Base-by-base conservation (phyloP, 495 filamentous ascomycete species). In the Bacidia gigantensis region DNA sequence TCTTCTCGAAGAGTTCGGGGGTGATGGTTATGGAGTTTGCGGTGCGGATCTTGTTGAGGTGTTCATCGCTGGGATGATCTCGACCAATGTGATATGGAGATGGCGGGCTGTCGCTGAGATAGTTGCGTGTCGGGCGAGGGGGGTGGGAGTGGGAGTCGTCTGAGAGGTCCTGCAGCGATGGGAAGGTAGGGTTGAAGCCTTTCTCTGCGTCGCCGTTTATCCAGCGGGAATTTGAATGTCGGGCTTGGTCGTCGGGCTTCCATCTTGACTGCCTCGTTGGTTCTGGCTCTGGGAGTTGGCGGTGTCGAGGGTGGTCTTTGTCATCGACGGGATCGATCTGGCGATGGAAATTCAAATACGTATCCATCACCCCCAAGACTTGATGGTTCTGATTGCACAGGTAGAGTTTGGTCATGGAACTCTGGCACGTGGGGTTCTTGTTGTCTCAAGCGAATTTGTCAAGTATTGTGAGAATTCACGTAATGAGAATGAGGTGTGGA, bases 1-100 rank as follows among this genome's bases (percentile, higher is more conserved):
- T 69, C 68, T 85, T 86, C 67, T 86, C 83, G 59, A 87, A 87
- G 0, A 80, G 69, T 58, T 84, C 83, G 3, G 77, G 73, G 12
- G 73, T 77, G 62, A 81, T 79, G 29, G 68, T 70, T 48, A 79
- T 64, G 53, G 71, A 75, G 52, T 71, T 70, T 12, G 73, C 71
- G 18, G 69, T 74, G 18, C 63, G 63, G 49, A 78, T 72, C 20
- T 60, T 57, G 14, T 56, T 50, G 24, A 62, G 52, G 17, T 57
- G 54, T 51, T 60, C 57, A 32, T 60, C 60, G 12, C 54, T 57
- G 45, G 49, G 38, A 46, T 51, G 26, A 42, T 57, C 57, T 29
- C 58, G 11, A 25, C 41, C 47, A 7, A 51, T 11, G 14, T 57
- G 57, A 26, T 57, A 57, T 5, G 57, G 57, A 22, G 51, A 54